Percentiles rank a stretch among this genome's conserved stretches.
These are phyloP conservation scores for Dryas octopetala DNA, from an alignment of 306 rosid species.

Conservation along the genomic window DNA sequence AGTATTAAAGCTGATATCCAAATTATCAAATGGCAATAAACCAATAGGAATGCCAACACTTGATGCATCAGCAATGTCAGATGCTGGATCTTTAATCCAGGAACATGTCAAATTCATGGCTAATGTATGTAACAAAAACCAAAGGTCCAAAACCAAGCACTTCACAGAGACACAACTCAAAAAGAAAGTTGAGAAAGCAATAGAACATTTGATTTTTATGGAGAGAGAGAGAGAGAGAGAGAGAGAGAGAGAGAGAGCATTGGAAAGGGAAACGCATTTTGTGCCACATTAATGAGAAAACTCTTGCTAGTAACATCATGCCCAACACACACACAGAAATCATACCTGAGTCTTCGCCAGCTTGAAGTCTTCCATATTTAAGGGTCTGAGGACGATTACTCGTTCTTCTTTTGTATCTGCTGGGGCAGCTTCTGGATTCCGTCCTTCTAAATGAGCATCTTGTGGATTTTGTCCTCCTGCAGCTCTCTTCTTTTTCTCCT, in stretches of 20 bases:
- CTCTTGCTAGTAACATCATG: too few relatives aligned
- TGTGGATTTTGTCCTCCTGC: constrained; percentile 23
- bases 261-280: too few relatives aligned
- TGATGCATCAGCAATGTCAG: too few relatives aligned
- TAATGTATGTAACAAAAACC: neutral
- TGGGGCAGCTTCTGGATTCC: constrained; percentile 22
- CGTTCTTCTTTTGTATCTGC: constrained; percentile 41
- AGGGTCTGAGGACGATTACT: constrained; percentile 70
- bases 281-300: too few relatives aligned
- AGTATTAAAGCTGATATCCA: constrained; percentile 9
- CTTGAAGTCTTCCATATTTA: constrained; percentile 79
- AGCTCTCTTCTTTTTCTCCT: constrained; percentile 68
- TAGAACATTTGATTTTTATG: too few relatives aligned
- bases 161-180: too few relatives aligned
- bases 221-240: neutral
- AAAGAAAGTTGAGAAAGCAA: too few relatives aligned
- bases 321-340: neutral
- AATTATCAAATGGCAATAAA: neutral
- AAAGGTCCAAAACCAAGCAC: too few relatives aligned
- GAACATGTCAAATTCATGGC: neutral
- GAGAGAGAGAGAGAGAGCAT: too few relatives aligned
- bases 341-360: constrained; percentile 79
- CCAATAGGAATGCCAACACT: neutral
- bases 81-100: too few relatives aligned
- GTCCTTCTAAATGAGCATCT: constrained; percentile 14